Evolutionary conservation across 257 asterid species (phyloP).

Genomic region (Ballota nigra): DNA sequence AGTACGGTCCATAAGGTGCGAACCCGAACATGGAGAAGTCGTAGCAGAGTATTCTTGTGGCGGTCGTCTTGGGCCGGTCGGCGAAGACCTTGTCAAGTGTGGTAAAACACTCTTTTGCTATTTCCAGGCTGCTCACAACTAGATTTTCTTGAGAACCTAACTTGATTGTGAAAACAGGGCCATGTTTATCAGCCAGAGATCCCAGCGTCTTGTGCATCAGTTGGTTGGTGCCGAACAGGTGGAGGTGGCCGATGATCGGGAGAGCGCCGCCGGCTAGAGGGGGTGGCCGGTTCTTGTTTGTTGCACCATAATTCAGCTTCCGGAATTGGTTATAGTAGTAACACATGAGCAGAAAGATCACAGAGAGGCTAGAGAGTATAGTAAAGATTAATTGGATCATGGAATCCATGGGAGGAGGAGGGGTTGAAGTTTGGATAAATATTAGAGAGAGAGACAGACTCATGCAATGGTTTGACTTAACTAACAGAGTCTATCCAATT

Average conservation of each 20-base stretch:
- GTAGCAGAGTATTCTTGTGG: slow-evolving; percentile 20
- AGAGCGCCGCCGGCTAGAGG: slow-evolving; percentile 31
- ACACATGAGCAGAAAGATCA: not conserved
- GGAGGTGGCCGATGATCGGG: slow-evolving; percentile 39
- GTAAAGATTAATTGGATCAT: slow-evolving; percentile 10
- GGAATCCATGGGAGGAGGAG: slow-evolving; percentile 6
- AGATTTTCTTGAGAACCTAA: slow-evolving; percentile 25
- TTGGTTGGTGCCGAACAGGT: not conserved
- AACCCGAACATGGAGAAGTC: slow-evolving; percentile 26
- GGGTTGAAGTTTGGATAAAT: too few species aligned
- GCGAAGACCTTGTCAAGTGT: slow-evolving; percentile 28
- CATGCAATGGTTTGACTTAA: not conserved
- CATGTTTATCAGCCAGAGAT: slow-evolving; percentile 27
- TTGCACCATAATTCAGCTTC: too few species aligned
- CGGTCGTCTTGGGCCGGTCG: slow-evolving; percentile 20
- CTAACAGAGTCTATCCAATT: too few species aligned
- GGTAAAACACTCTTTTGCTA: slow-evolving; percentile 31
- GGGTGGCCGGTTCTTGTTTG: slow-evolving; percentile 1
- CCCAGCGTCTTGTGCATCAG: slow-evolving; percentile 22
- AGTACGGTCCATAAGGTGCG: slow-evolving; percentile 30
- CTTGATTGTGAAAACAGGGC: slow-evolving; percentile 26
- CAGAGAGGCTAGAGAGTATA: not conserved
- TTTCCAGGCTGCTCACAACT: slow-evolving; percentile 29
- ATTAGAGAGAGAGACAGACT: too few species aligned
- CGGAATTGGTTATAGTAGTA: not conserved